Conservation (phyloP, 768 basidiomycete species). For the Mycena indigotica region DNA sequence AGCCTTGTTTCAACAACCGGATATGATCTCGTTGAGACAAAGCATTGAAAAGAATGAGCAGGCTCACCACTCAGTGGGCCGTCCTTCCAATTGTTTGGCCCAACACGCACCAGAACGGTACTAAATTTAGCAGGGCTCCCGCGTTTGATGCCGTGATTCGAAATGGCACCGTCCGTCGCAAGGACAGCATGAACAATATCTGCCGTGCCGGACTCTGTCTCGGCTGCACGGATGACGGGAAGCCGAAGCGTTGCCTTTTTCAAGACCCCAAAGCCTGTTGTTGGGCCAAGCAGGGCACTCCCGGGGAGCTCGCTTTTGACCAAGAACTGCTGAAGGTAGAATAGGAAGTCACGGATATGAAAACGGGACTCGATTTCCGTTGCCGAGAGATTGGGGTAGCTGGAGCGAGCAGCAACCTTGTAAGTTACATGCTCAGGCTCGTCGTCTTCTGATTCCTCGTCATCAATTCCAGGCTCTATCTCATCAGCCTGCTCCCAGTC, state of each 20-base stretch:
- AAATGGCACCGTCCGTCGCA: neutral
- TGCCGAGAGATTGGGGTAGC: neutral
- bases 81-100: neutral
- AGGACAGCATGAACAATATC: neutral
- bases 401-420: neutral
- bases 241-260: neutral
- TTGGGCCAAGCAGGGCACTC: neutral
- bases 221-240: neutral
- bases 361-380: neutral
- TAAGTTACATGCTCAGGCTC: neutral
- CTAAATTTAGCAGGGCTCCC: neutral
- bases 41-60: too few relatives aligned
- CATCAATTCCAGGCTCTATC: neutral
- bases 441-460: neutral
- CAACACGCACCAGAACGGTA: neutral
- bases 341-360: neutral
- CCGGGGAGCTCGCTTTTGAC: neutral
- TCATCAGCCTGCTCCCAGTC: neutral
- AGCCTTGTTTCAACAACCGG: too few relatives aligned
- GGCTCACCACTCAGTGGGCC: neutral
- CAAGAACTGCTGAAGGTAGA: neutral
- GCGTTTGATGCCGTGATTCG: neutral
- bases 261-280: neutral
- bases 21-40: slow-evolving; percentile 27
- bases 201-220: neutral